Evolutionary conservation across 2,329 filamentous ascomycete genomes (phyloP), one percentile per base, ranked within the genome.

Genomic region (Boeremia exigua): DNA sequence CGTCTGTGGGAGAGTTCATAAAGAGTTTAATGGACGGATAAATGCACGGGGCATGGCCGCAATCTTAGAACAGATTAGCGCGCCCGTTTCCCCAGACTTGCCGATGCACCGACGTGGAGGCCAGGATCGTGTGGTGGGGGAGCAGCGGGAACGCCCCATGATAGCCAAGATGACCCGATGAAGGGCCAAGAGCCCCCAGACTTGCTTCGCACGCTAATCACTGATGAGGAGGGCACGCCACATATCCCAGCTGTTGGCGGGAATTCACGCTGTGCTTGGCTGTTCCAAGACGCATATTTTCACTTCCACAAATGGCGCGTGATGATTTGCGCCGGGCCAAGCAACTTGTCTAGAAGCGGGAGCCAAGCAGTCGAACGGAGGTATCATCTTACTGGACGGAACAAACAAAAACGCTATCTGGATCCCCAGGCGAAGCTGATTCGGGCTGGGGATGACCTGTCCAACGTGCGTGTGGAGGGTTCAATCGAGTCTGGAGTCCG

Each of bases 381-480:
- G 47, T 30, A 44, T n/a, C 32, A 51, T 58, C 28, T 62, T 23
- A 62, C 50, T 60, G 58, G 58, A 53, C 42, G 47, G 42, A 56
- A 56, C 36, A 38, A 46, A 56, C 40, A 38, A 15, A 43, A 43
- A 37, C 25, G 53, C 47, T 56, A 37, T 47, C 53, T 56, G 47
- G 53, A 56, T 51, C 47, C 30, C 43, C 42, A 51, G 15, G 37
- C 47, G 53, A 51, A 28, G 37, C 53, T 51, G 29, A 14, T 51
- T 56, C 32, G 47, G 53, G 53, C 28, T 28, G 37, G 38, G 30
- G 43, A 48, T 51, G 42, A n/a, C 37, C 48, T 51, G 53, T 51
- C 47, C 7, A 42, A 56, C 47, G 32, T 56, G 53, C 53, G 32
- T 61, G 45, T 54, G 63, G 54, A 55, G 62, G 60, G 58, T 61